Base-by-base conservation (phyloP, 1,139 yeast genomes). In the Komagataea norvegica region DNA sequence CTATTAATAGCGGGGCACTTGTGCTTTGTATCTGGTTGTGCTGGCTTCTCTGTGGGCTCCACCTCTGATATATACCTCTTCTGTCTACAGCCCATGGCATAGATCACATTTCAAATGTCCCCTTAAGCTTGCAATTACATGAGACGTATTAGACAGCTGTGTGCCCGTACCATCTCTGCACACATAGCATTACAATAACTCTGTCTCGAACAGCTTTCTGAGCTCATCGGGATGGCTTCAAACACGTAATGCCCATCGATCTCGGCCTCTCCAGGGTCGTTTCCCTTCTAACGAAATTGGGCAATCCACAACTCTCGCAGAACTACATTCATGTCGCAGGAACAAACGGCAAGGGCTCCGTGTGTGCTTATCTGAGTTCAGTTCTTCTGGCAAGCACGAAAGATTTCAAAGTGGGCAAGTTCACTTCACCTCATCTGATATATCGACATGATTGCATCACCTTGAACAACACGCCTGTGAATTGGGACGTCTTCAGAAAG, bases 301-400 rank as follows among this genome's bases (percentile, higher is more conserved):
- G 87, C 0, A 72, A 76, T 51, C 96, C 95, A 1, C 95, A 86
- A 33, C 55, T 58, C 23, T 45, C 61, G 3, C 76, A 76, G 56
- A 74, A 75, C 45, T 76, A 88, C 1, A 64, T 89, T 6, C 96
- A 89, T 56, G 70, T 89, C 9, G 95, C 96, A 0, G 97, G 97
- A 0, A 89, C 96, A 5, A 89, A 89, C 55, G 97, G 97, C 0
- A 89, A 89, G 55, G 97, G 97, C 0, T 86, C 95, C 0, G 86
- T 88, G 0, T 77, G 93, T 42, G 79, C 95, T 0, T 87, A 86
- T 55, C 47, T 88, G 8, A 70, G 88, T 4, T 74, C 87, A 18
- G 68, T 82, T 8, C 61, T 86, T 15, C 64, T 74, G 7, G 52
- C 65, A 29, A 67, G 77, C 23, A 42, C 44, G 6, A 30, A 36